A percentile compares a stretch with the other conserved stretches of the same genome.
phyloP scores from a whole-genome alignment of 352 stramenopile genomes.

The Phytophthora crassamura region DNA sequence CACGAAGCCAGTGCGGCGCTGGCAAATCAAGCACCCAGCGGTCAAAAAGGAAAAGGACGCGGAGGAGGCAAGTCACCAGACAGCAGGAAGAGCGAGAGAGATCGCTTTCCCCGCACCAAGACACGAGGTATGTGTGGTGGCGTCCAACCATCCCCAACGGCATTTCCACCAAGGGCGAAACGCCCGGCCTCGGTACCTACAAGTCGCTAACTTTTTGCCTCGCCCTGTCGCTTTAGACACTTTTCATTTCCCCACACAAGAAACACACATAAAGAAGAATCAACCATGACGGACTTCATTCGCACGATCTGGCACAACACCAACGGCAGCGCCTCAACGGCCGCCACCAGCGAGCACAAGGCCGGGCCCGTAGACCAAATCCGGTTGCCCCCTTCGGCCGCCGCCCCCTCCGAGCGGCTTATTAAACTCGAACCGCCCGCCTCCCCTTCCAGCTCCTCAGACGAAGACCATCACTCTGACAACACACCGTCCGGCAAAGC shows the following conservation, averaged over 20 bases:
- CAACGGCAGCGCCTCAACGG: background rate
- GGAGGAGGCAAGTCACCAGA: conserved; percentile 29
- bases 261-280: background rate
- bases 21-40: conserved; percentile 27
- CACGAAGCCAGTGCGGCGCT: conserved; percentile 21
- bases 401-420: conserved; percentile 43
- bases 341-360: conserved; percentile 40
- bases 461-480: conserved; percentile 20
- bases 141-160: conserved; percentile 17
- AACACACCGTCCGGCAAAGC: conserved; percentile 44
- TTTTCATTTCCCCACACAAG: conserved; percentile 15
- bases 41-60: conserved; percentile 41
- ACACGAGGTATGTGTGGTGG: conserved; percentile 24
- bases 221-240: conserved; percentile 35
- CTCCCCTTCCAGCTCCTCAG: conserved; percentile 13
- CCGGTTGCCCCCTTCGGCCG: conserved; percentile 46
- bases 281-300: conserved; percentile 81
- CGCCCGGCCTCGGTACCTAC: conserved; percentile 7
- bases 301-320: conserved; percentile 73
- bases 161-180: conserved; percentile 22
- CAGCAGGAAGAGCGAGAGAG: conserved; percentile 3
- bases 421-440: conserved; percentile 65
- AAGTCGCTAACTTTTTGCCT: conserved; percentile 13
- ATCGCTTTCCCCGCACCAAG: background rate
- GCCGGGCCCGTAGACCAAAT: conserved; percentile 67